Conservation (phyloP, 2,329 filamentous ascomycete species). For the Daldinia sp. region DNA sequence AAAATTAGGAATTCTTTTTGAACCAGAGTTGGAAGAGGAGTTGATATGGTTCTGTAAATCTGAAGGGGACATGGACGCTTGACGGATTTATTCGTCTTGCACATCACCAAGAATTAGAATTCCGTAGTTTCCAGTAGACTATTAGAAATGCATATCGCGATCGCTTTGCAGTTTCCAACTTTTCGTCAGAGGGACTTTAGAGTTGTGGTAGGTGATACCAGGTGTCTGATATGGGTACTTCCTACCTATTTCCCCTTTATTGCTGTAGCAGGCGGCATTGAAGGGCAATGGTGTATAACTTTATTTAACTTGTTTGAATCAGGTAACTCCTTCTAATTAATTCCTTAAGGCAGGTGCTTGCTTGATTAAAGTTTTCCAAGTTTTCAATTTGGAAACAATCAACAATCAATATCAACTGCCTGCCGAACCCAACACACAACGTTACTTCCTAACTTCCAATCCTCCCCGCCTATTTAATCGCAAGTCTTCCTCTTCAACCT, state of each 20-base stretch:
- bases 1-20: background rate
- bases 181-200: background rate
- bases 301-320: background rate
- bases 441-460: background rate
- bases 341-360: background rate
- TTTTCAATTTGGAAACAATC: background rate
- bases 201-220: background rate
- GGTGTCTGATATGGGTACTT: background rate
- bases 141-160: background rate
- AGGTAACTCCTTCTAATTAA: background rate
- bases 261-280: background rate
- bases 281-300: background rate
- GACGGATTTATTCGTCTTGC: background rate
- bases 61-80: background rate
- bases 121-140: background rate
- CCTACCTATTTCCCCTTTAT: background rate
- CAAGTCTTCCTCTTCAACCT: background rate
- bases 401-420: background rate
- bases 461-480: background rate
- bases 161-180: background rate
- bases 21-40: background rate
- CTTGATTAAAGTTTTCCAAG: background rate
- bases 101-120: background rate
- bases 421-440: background rate
- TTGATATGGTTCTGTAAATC: conserved; percentile 1